A percentile compares a stretch with the other conserved stretches of the same genome.
Conservation (phyloP, 208 protist species). For the Leishmania tarentolae region DNA sequence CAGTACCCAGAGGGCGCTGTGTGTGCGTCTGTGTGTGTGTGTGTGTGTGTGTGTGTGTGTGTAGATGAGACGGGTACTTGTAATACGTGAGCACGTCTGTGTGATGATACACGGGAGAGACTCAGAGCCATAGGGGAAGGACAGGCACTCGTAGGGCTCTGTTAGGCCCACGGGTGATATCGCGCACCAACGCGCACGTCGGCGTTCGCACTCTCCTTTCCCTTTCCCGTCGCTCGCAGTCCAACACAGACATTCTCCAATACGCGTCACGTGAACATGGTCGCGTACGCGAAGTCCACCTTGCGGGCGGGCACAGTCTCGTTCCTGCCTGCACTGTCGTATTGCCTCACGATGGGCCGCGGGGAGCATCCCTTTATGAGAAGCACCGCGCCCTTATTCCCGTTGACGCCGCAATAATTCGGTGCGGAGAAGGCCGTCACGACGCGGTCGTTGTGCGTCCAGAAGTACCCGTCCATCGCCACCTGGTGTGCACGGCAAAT, state of each 20-base stretch:
- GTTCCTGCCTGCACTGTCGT: slow-evolving; percentile 36
- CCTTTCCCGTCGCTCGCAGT: not conserved
- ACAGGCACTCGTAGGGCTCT: not conserved
- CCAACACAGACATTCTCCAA: not conserved
- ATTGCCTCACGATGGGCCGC: slow-evolving; percentile 53
- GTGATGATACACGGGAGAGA: not conserved
- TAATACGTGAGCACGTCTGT: not conserved
- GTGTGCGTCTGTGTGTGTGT: not conserved
- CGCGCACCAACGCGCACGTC: not conserved
- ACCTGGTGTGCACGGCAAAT: slow-evolving; percentile 94
- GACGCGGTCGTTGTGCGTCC: slow-evolving; percentile 53
- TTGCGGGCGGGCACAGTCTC: slow-evolving; percentile 13
- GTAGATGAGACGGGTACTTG: no score
- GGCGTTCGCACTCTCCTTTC: not conserved
- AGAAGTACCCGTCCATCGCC: slow-evolving; percentile 86
- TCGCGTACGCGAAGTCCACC: slow-evolving; percentile 28
- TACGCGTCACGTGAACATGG: slow-evolving; percentile 14
- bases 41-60: not conserved
- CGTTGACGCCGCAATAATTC: slow-evolving; percentile 78
- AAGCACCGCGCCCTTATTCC: slow-evolving; percentile 73
- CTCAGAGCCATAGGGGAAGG: not conserved
- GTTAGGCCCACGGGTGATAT: not conserved
- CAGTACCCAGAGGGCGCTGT: not conserved
- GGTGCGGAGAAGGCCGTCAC: slow-evolving; percentile 78
- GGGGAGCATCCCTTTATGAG: slow-evolving; percentile 38